Percentiles rank a stretch among this genome's conserved stretches.
Evolutionary conservation across 2,329 filamentous ascomycete genomes (phyloP).

Genomic region (Westerdykella ornata): DNA sequence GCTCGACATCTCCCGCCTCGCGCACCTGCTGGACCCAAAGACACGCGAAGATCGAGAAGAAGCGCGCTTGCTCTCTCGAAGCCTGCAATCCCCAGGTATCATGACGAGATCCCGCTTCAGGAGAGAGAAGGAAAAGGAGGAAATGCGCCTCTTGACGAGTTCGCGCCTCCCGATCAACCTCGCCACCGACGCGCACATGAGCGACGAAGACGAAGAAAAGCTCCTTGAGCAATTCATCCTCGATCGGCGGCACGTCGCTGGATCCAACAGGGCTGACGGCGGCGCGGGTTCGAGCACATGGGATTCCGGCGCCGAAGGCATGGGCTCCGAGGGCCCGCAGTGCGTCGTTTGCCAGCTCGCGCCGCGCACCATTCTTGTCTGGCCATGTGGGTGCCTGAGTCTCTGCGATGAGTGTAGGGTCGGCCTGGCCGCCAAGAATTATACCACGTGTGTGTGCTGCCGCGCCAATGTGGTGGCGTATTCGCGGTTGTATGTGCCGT

Average conservation of each 20-base stretch:
- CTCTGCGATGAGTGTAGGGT: slow-evolving; percentile 93
- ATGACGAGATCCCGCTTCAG: slow-evolving; percentile 77
- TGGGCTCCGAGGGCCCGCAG: slow-evolving; percentile 68
- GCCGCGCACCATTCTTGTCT: slow-evolving; percentile 84
- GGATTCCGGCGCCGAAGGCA: slow-evolving; percentile 64
- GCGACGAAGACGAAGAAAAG: slow-evolving; percentile 50
- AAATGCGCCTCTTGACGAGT: slow-evolving; percentile 58
- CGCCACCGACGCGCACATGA: slow-evolving; percentile 28
- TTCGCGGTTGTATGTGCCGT: slow-evolving; percentile 84
- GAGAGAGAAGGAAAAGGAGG: slow-evolving; percentile 60
- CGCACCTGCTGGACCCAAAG: slow-evolving; percentile 72
- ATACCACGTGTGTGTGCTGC: slow-evolving; percentile 93
- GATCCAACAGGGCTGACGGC: slow-evolving; percentile 33
- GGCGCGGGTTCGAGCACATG: slow-evolving; percentile 39
- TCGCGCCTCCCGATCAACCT: slow-evolving; percentile 29
- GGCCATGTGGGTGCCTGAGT: slow-evolving; percentile 92
- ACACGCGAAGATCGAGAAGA: slow-evolving; percentile 72
- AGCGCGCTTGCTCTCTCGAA: slow-evolving; percentile 72
- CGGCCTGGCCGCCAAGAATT: slow-evolving; percentile 92
- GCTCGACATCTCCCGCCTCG: slow-evolving; percentile 62
- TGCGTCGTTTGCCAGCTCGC: slow-evolving; percentile 89
- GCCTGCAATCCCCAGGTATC: slow-evolving; percentile 63
- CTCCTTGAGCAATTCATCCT: slow-evolving; percentile 56
- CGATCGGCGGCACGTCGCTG: slow-evolving; percentile 44
- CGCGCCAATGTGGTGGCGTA: slow-evolving; percentile 82